These are phyloP conservation scores for Rhizopus arrhizus DNA, from an alignment of 371 early-diverging fungal genomes.

Conservation along the genomic window DNA sequence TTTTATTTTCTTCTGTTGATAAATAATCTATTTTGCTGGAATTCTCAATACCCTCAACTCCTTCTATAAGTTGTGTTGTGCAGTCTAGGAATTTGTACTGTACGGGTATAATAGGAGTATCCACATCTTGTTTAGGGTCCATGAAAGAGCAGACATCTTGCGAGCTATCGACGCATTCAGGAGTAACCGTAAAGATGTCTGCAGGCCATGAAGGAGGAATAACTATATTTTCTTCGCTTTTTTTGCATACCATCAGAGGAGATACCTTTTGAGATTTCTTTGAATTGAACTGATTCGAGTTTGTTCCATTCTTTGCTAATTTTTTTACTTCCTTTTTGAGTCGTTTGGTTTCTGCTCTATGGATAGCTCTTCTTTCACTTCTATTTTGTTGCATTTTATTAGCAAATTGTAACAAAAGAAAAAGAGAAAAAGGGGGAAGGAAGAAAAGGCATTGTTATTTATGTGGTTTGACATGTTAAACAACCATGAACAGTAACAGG, in stretches of 20 bases:
- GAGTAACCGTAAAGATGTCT: neutral
- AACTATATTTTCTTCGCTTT: neutral
- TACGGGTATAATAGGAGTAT: no score
- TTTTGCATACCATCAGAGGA: neutral
- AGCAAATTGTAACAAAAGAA: neutral
- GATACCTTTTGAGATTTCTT: conserved; percentile 8
- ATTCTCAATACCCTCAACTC: no score
- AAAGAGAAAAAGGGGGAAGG: conserved; percentile 4
- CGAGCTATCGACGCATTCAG: neutral
- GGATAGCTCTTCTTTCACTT: conserved; percentile 3
- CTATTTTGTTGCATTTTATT: conserved; percentile 1
- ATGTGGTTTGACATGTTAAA: neutral
- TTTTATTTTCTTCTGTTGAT: no score
- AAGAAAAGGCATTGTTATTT: neutral
- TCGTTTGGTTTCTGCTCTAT: neutral
- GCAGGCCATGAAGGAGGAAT: neutral
- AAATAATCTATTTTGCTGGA: no score
- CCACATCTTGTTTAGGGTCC: no score
- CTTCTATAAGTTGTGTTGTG: no score
- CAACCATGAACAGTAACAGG: neutral
- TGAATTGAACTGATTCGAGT: conserved; percentile 8
- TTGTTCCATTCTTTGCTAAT: neutral
- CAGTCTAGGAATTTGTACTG: no score
- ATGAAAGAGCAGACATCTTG: conserved; percentile 1
- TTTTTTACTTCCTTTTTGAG: conserved; percentile 9